phyloP scores from a whole-genome alignment of 2,329 filamentous ascomycete genomes.

The Pezicula rhizophila region DNA sequence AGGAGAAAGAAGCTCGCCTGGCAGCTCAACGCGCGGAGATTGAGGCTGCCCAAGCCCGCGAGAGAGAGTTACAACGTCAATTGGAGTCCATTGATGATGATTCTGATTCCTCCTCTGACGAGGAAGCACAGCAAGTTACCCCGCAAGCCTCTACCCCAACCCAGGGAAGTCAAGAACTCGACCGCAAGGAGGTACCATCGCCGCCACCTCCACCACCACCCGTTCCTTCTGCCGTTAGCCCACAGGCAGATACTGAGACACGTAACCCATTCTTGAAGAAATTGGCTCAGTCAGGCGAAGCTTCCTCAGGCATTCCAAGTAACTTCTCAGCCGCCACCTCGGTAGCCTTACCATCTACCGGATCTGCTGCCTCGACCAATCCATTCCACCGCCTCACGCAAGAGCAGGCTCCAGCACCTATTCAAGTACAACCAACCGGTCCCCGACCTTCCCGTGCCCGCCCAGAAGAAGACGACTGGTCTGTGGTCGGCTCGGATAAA shows the following conservation, averaged over 20 bases:
- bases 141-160: slow-evolving; percentile 55
- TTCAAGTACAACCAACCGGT: slow-evolving; percentile 34
- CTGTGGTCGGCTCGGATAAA: slow-evolving; percentile 67
- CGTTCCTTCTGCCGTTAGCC: slow-evolving; percentile 43
- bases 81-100: slow-evolving; percentile 71
- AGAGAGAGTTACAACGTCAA: slow-evolving; percentile 83
- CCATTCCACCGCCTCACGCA: slow-evolving; percentile 85
- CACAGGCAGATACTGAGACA: slow-evolving; percentile 65
- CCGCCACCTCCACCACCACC: slow-evolving; percentile 49
- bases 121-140: slow-evolving; percentile 65
- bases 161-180: slow-evolving; percentile 46
- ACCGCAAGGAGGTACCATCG: slow-evolving; percentile 44
- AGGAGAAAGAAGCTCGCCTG: slow-evolving; percentile 80
- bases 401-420: slow-evolving; percentile 37
- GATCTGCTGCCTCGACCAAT: slow-evolving; percentile 71
- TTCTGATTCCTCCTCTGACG: slow-evolving; percentile 71
- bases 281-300: slow-evolving; percentile 59
- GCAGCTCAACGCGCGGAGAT: slow-evolving; percentile 85
- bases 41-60: slow-evolving; percentile 82
- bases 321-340: slow-evolving; percentile 32
- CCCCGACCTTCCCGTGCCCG: slow-evolving; percentile 47
- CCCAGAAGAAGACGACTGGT: slow-evolving; percentile 75
- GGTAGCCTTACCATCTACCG: slow-evolving; percentile 35
- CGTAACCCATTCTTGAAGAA: slow-evolving; percentile 95
- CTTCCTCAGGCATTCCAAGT: slow-evolving; percentile 9